Evolutionary conservation across 2,329 filamentous ascomycete genomes (phyloP).

Genomic region (Fusarium sp.): DNA sequence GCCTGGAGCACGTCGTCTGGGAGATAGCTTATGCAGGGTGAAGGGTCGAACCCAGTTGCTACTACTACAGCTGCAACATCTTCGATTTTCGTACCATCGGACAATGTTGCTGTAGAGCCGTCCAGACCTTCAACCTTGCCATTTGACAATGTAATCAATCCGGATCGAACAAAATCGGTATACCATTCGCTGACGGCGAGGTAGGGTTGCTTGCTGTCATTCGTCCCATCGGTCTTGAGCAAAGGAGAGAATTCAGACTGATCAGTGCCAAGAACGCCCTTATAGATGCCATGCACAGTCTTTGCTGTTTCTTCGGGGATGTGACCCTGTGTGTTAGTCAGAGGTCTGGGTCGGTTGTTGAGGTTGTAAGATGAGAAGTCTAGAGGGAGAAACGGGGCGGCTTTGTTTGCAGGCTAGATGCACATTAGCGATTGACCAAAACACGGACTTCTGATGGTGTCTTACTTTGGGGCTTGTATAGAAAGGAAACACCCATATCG

Average conservation of each 20-base stretch:
- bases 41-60: slow-evolving; percentile 79
- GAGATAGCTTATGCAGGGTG: slow-evolving; percentile 73
- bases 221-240: slow-evolving; percentile 54
- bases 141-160: slow-evolving; percentile 63
- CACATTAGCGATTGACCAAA: background rate
- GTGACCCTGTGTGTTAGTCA: slow-evolving; percentile 73
- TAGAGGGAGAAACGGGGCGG: slow-evolving; percentile 75
- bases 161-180: slow-evolving; percentile 76
- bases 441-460: background rate
- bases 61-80: slow-evolving; percentile 76
- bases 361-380: slow-evolving; percentile 80
- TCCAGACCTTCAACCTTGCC: slow-evolving; percentile 58
- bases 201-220: slow-evolving; percentile 67
- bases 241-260: slow-evolving; percentile 63
- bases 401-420: slow-evolving; percentile 56
- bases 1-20: slow-evolving; percentile 64
- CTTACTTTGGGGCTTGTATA: slow-evolving; percentile 64
- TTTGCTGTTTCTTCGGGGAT: slow-evolving; percentile 69
- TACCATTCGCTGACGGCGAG: slow-evolving; percentile 79
- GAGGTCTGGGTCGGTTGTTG: slow-evolving; percentile 66
- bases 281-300: slow-evolving; percentile 63
- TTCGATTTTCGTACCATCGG: slow-evolving; percentile 54
- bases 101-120: slow-evolving; percentile 53
- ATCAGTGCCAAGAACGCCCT: slow-evolving; percentile 62
- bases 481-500: slow-evolving; percentile 77